These are phyloP conservation scores for Xylariaceae sp. DNA, from an alignment of 2,329 filamentous ascomycete genomes.

Conservation along the genomic window DNA sequence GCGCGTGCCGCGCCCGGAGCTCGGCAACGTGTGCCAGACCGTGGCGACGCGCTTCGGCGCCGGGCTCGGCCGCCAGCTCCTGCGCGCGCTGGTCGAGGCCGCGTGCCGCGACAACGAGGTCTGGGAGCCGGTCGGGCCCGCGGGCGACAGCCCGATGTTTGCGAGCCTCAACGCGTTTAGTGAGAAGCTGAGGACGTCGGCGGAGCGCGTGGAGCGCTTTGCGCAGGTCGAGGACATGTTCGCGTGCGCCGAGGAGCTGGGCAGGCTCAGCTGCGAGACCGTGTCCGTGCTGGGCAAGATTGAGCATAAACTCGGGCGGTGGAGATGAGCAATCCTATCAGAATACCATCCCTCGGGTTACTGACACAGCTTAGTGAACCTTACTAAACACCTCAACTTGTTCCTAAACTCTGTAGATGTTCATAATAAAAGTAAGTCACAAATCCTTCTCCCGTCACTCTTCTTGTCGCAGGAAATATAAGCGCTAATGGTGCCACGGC, in stretches of 20 bases:
- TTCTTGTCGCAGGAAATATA: too few species aligned
- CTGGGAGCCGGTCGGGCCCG: conserved; percentile 1
- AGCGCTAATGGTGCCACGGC: too few species aligned
- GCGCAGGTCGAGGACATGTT: conserved; percentile 2
- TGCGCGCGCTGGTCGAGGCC: conserved; percentile 1
- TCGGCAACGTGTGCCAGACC: neutral
- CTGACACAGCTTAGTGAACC: too few species aligned
- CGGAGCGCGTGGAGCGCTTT: conserved; percentile 1
- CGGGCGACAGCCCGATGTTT: neutral
- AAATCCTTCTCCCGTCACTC: too few species aligned
- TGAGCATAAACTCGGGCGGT: neutral
- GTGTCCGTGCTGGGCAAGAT: neutral
- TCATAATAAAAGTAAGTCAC: too few species aligned
- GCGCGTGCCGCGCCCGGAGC: neutral
- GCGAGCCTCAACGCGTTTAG: conserved; percentile 1
- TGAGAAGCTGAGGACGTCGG: neutral
- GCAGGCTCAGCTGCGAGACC: conserved; percentile 1
- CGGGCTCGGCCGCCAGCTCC: conserved; percentile 1
- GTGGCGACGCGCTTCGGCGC: neutral
- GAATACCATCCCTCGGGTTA: too few species aligned
- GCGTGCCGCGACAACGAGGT: conserved; percentile 1
- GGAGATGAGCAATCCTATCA: neutral
- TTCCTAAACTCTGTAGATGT: too few species aligned
- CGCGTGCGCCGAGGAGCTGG: neutral
- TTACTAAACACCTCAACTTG: too few species aligned